A percentile compares a stretch with the other conserved stretches of the same genome.
These are phyloP conservation scores for Lecanosticta acicola DNA, from an alignment of 2,329 filamentous ascomycete genomes.

Conservation along the genomic window DNA sequence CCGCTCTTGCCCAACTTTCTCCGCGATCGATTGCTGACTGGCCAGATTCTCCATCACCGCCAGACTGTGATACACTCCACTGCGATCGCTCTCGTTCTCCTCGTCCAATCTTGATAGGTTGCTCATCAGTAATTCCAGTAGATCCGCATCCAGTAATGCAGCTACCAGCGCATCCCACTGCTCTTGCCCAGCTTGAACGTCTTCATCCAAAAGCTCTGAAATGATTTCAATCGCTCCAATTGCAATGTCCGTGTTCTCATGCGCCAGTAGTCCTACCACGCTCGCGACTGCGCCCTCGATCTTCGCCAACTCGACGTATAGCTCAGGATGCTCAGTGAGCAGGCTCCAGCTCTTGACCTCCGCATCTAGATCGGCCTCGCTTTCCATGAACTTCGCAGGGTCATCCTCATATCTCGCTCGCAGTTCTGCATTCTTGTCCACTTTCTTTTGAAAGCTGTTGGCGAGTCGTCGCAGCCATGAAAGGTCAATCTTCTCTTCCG, in stretches of 20 bases:
- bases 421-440: constrained; percentile 83
- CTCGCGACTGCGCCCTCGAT: constrained; percentile 63
- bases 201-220: constrained; percentile 86
- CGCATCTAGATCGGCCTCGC: constrained; percentile 82
- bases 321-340: constrained; percentile 75
- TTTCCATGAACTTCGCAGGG: constrained; percentile 74
- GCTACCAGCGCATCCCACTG: constrained; percentile 74
- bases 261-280: constrained; percentile 74
- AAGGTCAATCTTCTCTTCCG: constrained; percentile 71
- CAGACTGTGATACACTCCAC: constrained; percentile 80
- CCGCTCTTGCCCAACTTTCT: constrained; percentile 65
- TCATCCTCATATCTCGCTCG: constrained; percentile 77
- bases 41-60: constrained; percentile 79
- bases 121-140: constrained; percentile 67
- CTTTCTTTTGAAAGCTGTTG: constrained; percentile 81
- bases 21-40: constrained; percentile 61
- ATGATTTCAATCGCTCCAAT: constrained; percentile 87
- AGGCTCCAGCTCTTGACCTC: constrained; percentile 84
- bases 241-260: constrained; percentile 96
- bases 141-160: constrained; percentile 57
- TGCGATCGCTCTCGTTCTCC: constrained; percentile 63
- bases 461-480: constrained; percentile 78
- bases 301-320: constrained; percentile 75
- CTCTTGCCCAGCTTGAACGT: constrained; percentile 71
- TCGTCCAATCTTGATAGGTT: constrained; percentile 80